phyloP scores from a whole-genome alignment of 257 asterid species.

The Nicotiana tabacum region DNA sequence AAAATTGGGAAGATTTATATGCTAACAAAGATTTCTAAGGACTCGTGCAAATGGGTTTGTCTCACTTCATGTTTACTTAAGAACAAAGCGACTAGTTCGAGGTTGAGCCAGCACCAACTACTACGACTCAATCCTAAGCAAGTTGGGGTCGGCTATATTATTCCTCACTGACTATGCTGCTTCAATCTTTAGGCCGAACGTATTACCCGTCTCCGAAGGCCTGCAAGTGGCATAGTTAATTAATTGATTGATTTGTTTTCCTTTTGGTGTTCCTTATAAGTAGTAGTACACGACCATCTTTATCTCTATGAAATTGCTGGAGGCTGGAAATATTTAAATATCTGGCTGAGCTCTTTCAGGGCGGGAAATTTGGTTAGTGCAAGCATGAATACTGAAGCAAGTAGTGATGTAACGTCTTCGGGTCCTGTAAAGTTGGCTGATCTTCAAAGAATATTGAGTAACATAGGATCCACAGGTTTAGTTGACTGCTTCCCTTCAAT shows the following conservation, averaged over 20 bases:
- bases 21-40: neutral
- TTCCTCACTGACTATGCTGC: constrained; percentile 3
- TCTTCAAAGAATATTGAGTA: constrained; percentile 88
- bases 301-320: neutral
- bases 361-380: constrained; percentile 83
- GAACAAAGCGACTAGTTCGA: neutral
- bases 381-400: constrained; percentile 70
- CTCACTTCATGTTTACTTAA: neutral
- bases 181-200: neutral
- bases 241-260: neutral
- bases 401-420: constrained; percentile 79
- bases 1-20: neutral
- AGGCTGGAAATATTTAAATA: constrained; percentile 9
- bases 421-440: constrained; percentile 90
- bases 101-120: neutral
- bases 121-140: neutral
- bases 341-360: constrained; percentile 35
- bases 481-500: constrained; percentile 2
- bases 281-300: neutral
- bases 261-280: neutral
- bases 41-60: neutral
- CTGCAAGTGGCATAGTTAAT: neutral
- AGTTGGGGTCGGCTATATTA: neutral
- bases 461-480: constrained; percentile 73
- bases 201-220: too few species aligned